Base-by-base conservation (phyloP, 129 eudicot species). In the Flaveria linearis region DNA sequence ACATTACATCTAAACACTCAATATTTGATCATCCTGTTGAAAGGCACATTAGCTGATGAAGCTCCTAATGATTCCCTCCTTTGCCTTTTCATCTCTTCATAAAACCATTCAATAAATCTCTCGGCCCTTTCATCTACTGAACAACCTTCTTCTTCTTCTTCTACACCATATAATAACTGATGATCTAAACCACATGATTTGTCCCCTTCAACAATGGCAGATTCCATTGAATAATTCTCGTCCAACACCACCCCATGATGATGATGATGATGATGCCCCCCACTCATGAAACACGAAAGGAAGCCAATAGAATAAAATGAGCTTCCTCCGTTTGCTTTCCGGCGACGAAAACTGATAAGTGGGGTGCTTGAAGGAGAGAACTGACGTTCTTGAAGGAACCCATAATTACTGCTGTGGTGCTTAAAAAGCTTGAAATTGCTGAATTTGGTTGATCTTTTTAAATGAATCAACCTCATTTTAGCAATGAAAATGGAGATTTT, bases 41-140 rank as follows among this genome's bases (percentile, higher is more conserved):
- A 66, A 51, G 79, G 83, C 47, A 80, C 73, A 64, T 42, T 16
- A 49, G 72, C 22, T 39, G 73, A 50, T 39, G 71, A 45, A 47
- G 60, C 47, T 30, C 36, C 36, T 20, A 88, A 75, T 12, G 90
- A 78, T 10, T 86, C 93, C 68, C 74, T 78, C 79, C 87, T 85
- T 82, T 91, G 97, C 80, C 78, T 81, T 78, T 87, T 88, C 66
- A 91, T 88, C 78, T 88, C 90, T 78, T 77, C 81, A 78, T 88
- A 91, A 79, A 91, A 91, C 73, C 80, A 87, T 68, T 87, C 79
- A 69, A 91, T 91, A 69, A 91, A 91, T 69, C 69, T 88, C 81
- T 91, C 95, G 51, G 95, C 97, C 69, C 84, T 88, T 87, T 91
- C 89, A 82, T 91, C 92, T 23, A 91, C 88, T 16, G 83, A 85